Evolutionary conservation across 1,284 basidiomycete species (phyloP), one percentile per base, ranked within the genome.

Genomic region (Marasmius oreades): DNA sequence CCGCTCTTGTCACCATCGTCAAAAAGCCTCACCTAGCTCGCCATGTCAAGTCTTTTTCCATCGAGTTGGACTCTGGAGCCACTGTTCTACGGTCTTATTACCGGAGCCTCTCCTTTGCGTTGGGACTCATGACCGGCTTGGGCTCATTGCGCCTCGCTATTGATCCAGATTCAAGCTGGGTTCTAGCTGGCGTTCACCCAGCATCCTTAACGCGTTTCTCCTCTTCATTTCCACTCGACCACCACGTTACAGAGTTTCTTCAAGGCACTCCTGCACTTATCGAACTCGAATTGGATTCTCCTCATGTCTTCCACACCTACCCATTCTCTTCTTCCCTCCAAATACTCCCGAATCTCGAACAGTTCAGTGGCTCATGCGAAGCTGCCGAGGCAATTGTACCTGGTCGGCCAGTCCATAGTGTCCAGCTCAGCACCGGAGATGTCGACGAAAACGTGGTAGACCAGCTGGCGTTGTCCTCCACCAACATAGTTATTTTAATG

Each of bases 331-430:
- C 62, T 45, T 65, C 72, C 28, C 69, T 73, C n/a, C n/a, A 42
- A 20, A 18, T 42, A 59, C 69, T 86, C 28, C 83, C 85, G 10
- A 67, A 63, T 56, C 73, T 90, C 56, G 69, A 72, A 53, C 78
- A 81, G 28, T 85, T 88, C 67, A 77, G 78, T 53, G 88, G 86
- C 33, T 81, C 86, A 20, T 72, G 78, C 42, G 71, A 76, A 48
- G 75, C 76, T 34, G 85, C 86, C 20, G 69, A 74, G 55, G 66
- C 70, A 16, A 70, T 88, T 61, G 76, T 85, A 2, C 84, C 85
- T 51, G 80, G 83, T 16, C 80, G 86, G 20, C 86, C 88, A 8
- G 74, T 90, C 46, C 71, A 79, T 59, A 77, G 75, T 64, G 75
- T 90, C 44, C 79, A 84, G 64, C 75, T 90, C 56, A 75, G 73